These are phyloP conservation scores for Entoloma clypeatum DNA, from an alignment of 1,284 basidiomycete genomes.

Conservation along the genomic window DNA sequence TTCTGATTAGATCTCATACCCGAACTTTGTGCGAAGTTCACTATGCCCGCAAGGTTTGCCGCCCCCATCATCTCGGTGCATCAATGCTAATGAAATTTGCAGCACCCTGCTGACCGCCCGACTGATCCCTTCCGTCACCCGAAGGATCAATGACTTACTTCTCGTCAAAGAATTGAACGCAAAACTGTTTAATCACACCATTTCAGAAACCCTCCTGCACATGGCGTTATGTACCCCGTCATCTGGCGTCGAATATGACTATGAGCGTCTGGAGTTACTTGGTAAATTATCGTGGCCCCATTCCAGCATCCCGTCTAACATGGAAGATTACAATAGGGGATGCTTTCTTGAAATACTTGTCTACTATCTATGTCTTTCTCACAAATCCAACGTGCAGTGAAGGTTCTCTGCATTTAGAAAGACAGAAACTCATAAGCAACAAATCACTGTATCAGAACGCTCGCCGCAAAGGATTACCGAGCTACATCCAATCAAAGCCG, in stretches of 20 bases:
- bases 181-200: conserved; percentile 56
- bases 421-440: conserved; percentile 72
- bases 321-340: conserved; percentile 51
- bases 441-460: conserved; percentile 56
- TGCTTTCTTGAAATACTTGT: conserved; percentile 74
- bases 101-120: conserved; percentile 64
- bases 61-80: conserved; percentile 12
- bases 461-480: conserved; percentile 53
- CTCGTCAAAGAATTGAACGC: conserved; percentile 74
- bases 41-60: conserved; percentile 66
- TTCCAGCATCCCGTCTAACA: background rate
- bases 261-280: conserved; percentile 77
- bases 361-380: conserved; percentile 70
- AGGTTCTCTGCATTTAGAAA: conserved; percentile 57
- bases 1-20: conserved; percentile 62
- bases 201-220: conserved; percentile 58
- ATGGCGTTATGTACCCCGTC: conserved; percentile 66
- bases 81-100: conserved; percentile 7
- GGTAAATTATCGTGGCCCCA: conserved; percentile 39
- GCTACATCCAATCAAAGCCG: conserved; percentile 69
- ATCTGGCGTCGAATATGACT: conserved; percentile 63
- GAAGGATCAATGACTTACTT: conserved; percentile 65
- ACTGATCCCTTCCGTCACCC: conserved; percentile 68
- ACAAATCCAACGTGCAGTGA: conserved; percentile 58
- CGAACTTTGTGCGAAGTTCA: conserved; percentile 68